Percentiles rank a stretch among this genome's conserved stretches.
Evolutionary conservation across 176 grass and related monocot species (phyloP).

Genomic region (Hordeum vulgare): DNA sequence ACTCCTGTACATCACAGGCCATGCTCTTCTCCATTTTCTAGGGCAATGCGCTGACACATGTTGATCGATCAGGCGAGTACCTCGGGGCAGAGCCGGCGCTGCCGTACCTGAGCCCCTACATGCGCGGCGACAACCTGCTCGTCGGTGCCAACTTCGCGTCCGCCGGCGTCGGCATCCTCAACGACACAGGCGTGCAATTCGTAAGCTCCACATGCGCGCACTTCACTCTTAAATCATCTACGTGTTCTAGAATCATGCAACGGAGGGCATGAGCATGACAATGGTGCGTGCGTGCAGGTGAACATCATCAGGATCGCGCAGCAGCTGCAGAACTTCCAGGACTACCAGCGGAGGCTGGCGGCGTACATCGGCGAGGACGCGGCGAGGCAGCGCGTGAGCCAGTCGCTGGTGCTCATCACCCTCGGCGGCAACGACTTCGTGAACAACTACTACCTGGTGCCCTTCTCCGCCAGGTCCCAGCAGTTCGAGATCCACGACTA

Average conservation of each 20-base stretch:
- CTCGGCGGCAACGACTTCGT: slow-evolving; percentile 87
- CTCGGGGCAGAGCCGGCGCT: slow-evolving; percentile 38
- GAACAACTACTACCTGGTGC: slow-evolving; percentile 88
- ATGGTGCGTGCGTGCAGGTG: slow-evolving; percentile 11
- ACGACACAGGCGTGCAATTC: slow-evolving; percentile 73
- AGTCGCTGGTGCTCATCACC: slow-evolving; percentile 66
- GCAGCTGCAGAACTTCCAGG: slow-evolving; percentile 67
- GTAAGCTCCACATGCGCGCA: slow-evolving; percentile 15
- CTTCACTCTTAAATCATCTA: background rate
- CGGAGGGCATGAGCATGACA: too few species aligned
- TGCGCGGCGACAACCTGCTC: slow-evolving; percentile 55
- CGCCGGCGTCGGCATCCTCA: slow-evolving; percentile 78
- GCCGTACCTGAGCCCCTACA: slow-evolving; percentile 65
- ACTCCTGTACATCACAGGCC: background rate
- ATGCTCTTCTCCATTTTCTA: background rate
- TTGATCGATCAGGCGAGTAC: slow-evolving; percentile 39
- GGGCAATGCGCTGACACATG: too few species aligned
- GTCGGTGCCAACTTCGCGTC: slow-evolving; percentile 81
- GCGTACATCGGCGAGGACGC: slow-evolving; percentile 37
- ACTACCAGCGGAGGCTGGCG: slow-evolving; percentile 61
- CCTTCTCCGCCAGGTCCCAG: slow-evolving; percentile 50
- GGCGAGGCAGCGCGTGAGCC: slow-evolving; percentile 27
- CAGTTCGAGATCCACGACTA: slow-evolving; percentile 68
- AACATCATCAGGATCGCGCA: slow-evolving; percentile 70
- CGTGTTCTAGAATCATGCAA: too few species aligned